phyloP scores from a whole-genome alignment of 2,329 filamentous ascomycete genomes.

The Diaporthe sp. region DNA sequence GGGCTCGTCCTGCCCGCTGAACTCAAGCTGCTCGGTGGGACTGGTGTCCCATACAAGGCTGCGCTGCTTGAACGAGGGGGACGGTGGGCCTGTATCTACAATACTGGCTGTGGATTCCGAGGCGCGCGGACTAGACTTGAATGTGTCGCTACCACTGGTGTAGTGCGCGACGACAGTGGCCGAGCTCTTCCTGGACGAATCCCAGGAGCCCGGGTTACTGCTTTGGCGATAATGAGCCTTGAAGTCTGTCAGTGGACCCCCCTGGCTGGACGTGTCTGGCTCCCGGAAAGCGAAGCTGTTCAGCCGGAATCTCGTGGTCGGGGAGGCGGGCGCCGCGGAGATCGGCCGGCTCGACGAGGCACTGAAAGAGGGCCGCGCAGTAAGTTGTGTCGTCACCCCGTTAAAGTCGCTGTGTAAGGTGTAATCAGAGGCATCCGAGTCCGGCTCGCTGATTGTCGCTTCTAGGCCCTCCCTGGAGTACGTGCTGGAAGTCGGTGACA shows the following conservation, averaged over 20 bases:
- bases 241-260: background rate
- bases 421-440: conserved; percentile 32
- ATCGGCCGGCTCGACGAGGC: background rate
- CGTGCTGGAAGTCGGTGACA: conserved; percentile 42
- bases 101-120: background rate
- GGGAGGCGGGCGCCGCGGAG: conserved; percentile 4
- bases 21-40: background rate
- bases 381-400: conserved; percentile 9
- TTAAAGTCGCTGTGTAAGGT: conserved; percentile 29
- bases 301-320: background rate
- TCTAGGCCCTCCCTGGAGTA: conserved; percentile 42
- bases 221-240: conserved; percentile 5
- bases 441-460: conserved; percentile 42
- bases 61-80: conserved; percentile 1
- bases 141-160: conserved; percentile 20
- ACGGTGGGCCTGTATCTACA: background rate
- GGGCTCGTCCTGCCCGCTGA: background rate
- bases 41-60: conserved; percentile 27
- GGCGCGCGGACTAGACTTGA: conserved; percentile 17
- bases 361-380: conserved; percentile 5
- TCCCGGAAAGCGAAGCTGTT: conserved; percentile 1
- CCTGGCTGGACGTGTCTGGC: background rate
- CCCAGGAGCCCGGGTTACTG: background rate
- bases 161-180: conserved; percentile 31
- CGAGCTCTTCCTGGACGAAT: conserved; percentile 26